Conservation (phyloP, 768 basidiomycete genomes). For the Sarcodon aspratus region DNA sequence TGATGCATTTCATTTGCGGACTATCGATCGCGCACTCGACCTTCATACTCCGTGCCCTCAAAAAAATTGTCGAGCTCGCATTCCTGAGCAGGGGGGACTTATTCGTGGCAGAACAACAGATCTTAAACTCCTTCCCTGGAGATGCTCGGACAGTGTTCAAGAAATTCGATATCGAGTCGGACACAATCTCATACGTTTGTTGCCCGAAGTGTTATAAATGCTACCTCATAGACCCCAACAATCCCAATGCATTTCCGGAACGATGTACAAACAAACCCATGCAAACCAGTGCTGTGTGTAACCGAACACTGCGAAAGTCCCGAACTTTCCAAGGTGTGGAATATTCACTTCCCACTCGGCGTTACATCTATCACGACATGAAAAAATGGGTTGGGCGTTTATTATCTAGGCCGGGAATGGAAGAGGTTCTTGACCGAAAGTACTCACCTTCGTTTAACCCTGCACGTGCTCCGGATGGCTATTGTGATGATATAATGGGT, state of each 20-base stretch:
- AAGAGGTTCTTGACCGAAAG: slow-evolving; percentile 12
- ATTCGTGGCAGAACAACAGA: neutral
- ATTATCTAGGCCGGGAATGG: slow-evolving; percentile 13
- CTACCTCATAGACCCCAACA: neutral
- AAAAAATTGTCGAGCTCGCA: neutral
- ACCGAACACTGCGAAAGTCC: neutral
- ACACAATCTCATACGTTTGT: slow-evolving; percentile 9
- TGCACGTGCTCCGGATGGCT: neutral
- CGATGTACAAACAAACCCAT: neutral
- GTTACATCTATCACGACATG: slow-evolving; percentile 17
- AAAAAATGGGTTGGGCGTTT: slow-evolving; percentile 17
- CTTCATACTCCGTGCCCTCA: neutral
- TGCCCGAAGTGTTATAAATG: slow-evolving; percentile 15
- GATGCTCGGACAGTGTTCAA: slow-evolving; percentile 12
- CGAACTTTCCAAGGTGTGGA: neutral
- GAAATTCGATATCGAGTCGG: slow-evolving; percentile 10
- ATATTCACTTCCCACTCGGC: slow-evolving; percentile 2
- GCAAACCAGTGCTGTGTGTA: neutral
- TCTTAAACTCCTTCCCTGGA: neutral
- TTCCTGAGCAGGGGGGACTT: neutral
- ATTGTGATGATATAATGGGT: slow-evolving; percentile 16
- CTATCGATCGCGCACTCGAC: neutral
- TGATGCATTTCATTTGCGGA: neutral
- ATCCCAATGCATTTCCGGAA: slow-evolving; percentile 1
- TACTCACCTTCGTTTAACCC: neutral